Base-by-base conservation (phyloP, 2,329 filamentous ascomycete species). In the Plenodomus biglobosus region DNA sequence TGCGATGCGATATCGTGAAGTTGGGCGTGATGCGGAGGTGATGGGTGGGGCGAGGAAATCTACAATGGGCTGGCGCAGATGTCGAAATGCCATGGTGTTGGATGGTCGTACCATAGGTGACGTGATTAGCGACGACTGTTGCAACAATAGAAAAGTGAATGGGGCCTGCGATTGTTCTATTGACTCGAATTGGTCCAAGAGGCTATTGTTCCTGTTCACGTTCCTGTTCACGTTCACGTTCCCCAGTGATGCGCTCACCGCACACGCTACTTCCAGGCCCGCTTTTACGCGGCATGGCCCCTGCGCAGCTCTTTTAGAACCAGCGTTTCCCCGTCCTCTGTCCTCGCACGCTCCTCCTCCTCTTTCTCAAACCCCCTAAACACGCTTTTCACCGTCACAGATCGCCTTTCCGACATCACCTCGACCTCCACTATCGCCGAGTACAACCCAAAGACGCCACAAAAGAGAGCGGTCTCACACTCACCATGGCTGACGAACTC, bases 401-500 rank as follows among this genome's bases (percentile, higher is more conserved):
- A 44, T 38, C 50, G 41, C 34, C 47, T 19, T 42, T 36, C 38
- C 52, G 32, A 50, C 48, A 22, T 37, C 48, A 40, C 43, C 43
- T 42, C 36, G 40, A 16, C 50, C 36, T 37, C 42, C 37, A 42
- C 32, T 30, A 22, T 42, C 48, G 24, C 40, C 46, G 8, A 24
- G n/a, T 4, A 36, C 32, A 13, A 30, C 16, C 21, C 10, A 27
- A 35, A 51, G 34, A 22, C 27, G 35, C 37, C 40, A 21, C 54
- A 42, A 40, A 43, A 13, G 46, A 30, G 30, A 34, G 27, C 38
- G 18, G 37, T 21, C 30, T 37, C 38, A 38, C 52, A 30, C 38
- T 22, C 56, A 58, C 57, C 65, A 95, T 96, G 47, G 89, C 92
- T 48, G 63, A 65, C 46, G 75, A 77, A 48, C 82, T 96, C 59